Base-by-base conservation (phyloP, 1,139 yeast species). In the Blastobotrys niveus region DNA sequence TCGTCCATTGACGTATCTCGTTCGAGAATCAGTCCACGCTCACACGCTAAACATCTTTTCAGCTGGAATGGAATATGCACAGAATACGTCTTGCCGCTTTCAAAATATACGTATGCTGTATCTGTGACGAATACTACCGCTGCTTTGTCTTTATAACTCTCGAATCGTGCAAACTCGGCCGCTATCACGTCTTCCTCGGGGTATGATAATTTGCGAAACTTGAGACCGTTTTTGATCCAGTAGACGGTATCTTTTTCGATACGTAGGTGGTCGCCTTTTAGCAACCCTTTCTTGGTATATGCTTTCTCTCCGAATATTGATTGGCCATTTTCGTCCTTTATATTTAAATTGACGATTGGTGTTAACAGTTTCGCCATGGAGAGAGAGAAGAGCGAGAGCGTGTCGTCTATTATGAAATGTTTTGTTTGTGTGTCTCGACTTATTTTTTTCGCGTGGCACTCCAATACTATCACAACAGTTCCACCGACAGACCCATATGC, bases 31-130 rank as follows among this genome's bases (percentile, higher is more conserved):
- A 83, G 56, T 0, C 95, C 95, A 19, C 72, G 71, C 38, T 77
- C 80, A 52, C 77, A 80, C 0, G 80, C 71, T 45, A 80, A 69
- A 1, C 81, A 87, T 19, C 65, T 65, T 38, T 67, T 70, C 37
- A 82, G 70, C 5, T 65, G 63, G 51, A 84, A 82, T 0, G 95
- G 89, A 48, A 85, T 71, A 52, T 77, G 78, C 22, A 79, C 73
- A 3, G 75, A 70, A 54, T 77, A 76, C 2, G 75, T 69, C 30
- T 75, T 68, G 2, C 89, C 88, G 52, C 74, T 75, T 2, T 66
- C 65, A 50, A 72, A 74, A 60, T 82, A 82, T 1, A 82, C 68
- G 50, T 80, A 68, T 3, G 56, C 65, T 45, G 51, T 48, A 37
- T 57, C 65, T 19, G 43, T 44, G 30, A 61, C 48, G 31, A 62